Evolutionary conservation across 495 filamentous ascomycete species (phyloP), one percentile per base, ranked within the genome.

Genomic region (Penicillium antarcticum): DNA sequence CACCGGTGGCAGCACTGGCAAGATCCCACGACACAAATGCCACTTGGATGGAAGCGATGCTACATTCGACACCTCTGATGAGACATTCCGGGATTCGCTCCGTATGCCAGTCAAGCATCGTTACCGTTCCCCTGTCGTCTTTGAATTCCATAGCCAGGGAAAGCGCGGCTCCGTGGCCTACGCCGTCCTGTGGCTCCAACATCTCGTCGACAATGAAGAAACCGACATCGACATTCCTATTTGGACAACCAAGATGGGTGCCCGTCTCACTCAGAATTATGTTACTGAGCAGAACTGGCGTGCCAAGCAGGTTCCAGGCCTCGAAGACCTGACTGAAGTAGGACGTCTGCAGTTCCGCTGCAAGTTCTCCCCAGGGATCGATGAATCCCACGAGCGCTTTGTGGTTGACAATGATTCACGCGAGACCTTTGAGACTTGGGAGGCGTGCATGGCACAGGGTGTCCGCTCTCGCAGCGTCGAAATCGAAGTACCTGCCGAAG

Each of bases 401-500:
- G 83, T 96, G 26, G 80, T 85, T 23, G 90, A 96, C 67, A 96
- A 94, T 57, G 84, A 96, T 62, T 84, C 85, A 3, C 82, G 92
- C 37, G 92, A 97, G 73, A 96, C 92, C 1, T 95, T 87, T 57
- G 92, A 97, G 73, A 88, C 86, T 3, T 97, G 91, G 91, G 88
- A 96, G 68, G 90, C 90, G 0, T 96, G 92, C 60, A 77, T 83
- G 18, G 80, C 88, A 0, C 90, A 97, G 67, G 92, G 92, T 4
- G 87, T 95, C 0, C 81, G 92, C 7, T 69, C 73, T 0, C 79
- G 80, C 40, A 75, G 78, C 2, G 89, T 97, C 4, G 62, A 71
- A 1, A 79, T 80, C 26, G 85, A 89, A 52, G 68, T 95, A 1
- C 88, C 89, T 0, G 75, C 80, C 0, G 61, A 77, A 5, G 75